phyloP scores from a whole-genome alignment of 345 rosid species.

The Ceriops tagal region DNA sequence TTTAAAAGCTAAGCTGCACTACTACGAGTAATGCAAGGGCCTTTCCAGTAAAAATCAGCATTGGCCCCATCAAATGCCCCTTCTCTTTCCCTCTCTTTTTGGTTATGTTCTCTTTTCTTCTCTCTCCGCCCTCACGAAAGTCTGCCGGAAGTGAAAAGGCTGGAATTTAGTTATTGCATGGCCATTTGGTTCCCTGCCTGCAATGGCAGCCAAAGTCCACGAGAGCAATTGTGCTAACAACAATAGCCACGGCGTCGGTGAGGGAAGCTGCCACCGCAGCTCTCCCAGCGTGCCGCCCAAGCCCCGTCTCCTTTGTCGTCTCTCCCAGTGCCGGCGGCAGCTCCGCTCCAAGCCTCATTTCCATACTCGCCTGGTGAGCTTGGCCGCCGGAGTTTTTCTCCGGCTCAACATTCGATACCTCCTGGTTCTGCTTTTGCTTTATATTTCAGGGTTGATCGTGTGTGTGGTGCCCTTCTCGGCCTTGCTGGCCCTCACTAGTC shows the following conservation, averaged over 20 bases:
- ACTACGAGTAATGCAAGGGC: too few species aligned
- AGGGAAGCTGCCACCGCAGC: constrained; percentile 43
- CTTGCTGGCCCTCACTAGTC: constrained; percentile 39
- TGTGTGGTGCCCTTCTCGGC: constrained; percentile 80
- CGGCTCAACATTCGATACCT: constrained; percentile 62
- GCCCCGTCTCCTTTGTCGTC: constrained; percentile 44
- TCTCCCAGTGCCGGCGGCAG: constrained; percentile 54
- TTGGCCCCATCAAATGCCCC: background rate
- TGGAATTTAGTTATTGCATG: constrained; percentile 22
- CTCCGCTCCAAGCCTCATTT: constrained; percentile 52
- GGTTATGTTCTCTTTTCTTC: too few species aligned
- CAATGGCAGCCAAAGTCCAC: constrained; percentile 43
- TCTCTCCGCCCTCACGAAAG: background rate
- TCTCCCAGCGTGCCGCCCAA: constrained; percentile 76
- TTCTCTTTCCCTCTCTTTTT: background rate
- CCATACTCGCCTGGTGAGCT: constrained; percentile 37
- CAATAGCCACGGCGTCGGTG: constrained; percentile 24
- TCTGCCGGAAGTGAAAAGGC: too few species aligned
- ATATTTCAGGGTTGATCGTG: constrained; percentile 68
- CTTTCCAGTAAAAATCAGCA: background rate
- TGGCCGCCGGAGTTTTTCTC: constrained; percentile 38
- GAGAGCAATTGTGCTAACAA: background rate
- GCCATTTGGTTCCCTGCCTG: constrained; percentile 23
- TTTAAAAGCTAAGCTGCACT: too few species aligned
- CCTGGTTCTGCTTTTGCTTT: constrained; percentile 54